These are phyloP conservation scores for Eragrostis nindensis DNA, from an alignment of 176 grass and related monocot genomes.

Conservation along the genomic window DNA sequence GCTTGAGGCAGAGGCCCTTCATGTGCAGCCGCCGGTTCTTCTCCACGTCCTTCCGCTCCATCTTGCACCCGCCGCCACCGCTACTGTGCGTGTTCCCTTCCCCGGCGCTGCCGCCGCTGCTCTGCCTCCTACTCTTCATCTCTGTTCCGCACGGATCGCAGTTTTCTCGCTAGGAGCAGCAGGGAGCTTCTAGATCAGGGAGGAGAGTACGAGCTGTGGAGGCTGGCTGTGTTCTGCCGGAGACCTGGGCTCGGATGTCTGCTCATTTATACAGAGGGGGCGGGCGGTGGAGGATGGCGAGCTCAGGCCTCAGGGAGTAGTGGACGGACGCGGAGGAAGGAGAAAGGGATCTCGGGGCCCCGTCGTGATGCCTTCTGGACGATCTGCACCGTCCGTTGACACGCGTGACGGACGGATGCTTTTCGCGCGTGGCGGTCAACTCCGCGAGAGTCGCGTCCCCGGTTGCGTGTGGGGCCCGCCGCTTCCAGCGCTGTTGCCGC, in stretches of 20 bases:
- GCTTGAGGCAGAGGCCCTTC: constrained; percentile 78
- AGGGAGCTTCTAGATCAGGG: constrained; percentile 42
- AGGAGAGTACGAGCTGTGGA: not conserved
- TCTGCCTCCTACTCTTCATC: constrained; percentile 70
- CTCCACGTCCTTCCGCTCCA: constrained; percentile 88
- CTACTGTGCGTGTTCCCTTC: constrained; percentile 5
- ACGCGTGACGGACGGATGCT: not conserved
- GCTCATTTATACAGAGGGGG: constrained; percentile 17
- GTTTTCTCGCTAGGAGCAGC: not conserved
- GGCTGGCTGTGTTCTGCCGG: not conserved
- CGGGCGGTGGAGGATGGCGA: not conserved
- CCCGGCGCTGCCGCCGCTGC: constrained; percentile 17
- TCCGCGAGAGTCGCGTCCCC: not conserved
- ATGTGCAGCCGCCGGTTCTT: constrained; percentile 81
- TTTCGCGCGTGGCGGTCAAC: not conserved
- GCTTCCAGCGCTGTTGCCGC: not conserved
- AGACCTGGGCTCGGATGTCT: not conserved
- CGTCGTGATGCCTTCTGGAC: too few relatives aligned
- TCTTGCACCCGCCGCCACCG: constrained; percentile 35
- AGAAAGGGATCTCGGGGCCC: not conserved
- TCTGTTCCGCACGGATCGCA: not conserved
- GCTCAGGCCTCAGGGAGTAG: constrained; percentile 65
- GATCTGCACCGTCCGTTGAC: not conserved
- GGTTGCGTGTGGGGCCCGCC: constrained; percentile 6
- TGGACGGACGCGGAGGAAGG: not conserved